Base-by-base conservation (phyloP, 345 rosid species). In the Eucalyptus victrix region DNA sequence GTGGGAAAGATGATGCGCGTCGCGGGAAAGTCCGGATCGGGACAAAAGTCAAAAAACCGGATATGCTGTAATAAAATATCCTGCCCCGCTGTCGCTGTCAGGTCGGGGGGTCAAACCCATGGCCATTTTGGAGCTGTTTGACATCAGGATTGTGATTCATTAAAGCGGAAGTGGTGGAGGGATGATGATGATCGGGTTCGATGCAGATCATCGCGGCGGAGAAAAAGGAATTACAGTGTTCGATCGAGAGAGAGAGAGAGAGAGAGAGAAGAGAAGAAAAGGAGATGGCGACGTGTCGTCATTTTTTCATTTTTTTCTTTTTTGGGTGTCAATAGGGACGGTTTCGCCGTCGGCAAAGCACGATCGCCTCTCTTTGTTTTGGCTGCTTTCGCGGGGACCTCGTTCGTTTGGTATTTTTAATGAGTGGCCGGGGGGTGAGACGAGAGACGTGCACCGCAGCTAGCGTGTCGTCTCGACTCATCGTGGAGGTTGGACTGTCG, bases 101-200 rank as follows among this genome's bases (percentile, higher is more conserved):
- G 69, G 0, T 28, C 17, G 69, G 34, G 14, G 8, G 3, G 7
- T 28, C 34, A 12, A 62, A 6, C 32, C 1, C 34, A 0, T 15
- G 10, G 76, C 3, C 76, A 65, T n/a, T n/a, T 30, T 3, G 65
- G 65, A 58, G 12, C n/a, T 26, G 65, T 58, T 58, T 12, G 65
- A 58, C n/a, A 5, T 58, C 13, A 58, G 14, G 14, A 58, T 26
- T 58, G 30, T 9, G 13, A 24, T 15, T 11, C n/a, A 14, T 58
- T 58, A 56, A 54, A 58, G 65, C 30, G 65, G 65, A 10, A 24
- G 65, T 6, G 67, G 32, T 6, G 32, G 32, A 12, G n/a, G 16
- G 34, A 13, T 28, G 8, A 6, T 4, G 1, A 30, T 60, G 69
- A 23, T 56, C 62, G 30, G 62, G 30, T 12, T 60, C 69, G 32